Conservation (phyloP, 78 protist species). For the Dictyostelium citrinum region DNA sequence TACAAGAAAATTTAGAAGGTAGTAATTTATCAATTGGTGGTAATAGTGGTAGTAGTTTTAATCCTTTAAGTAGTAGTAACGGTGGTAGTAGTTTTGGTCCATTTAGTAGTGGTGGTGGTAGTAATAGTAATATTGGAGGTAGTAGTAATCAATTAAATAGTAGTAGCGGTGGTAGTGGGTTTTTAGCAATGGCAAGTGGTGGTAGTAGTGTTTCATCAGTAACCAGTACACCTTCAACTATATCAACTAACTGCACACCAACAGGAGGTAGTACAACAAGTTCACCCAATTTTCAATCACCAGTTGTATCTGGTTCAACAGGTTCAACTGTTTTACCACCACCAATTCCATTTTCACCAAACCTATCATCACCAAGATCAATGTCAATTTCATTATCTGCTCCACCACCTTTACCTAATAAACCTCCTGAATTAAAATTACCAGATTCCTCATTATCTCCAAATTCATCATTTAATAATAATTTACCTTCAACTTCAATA, state of each 20-base stretch:
- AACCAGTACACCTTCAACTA: not conserved
- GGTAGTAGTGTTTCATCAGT: not conserved
- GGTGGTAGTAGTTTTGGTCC: not conserved
- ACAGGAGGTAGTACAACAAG: not conserved
- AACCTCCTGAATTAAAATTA: slow-evolving; percentile 4
- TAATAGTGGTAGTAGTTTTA: not conserved
- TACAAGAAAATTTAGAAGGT: not conserved
- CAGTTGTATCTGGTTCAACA: not conserved
- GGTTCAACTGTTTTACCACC: not conserved
- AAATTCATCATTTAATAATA: not conserved
- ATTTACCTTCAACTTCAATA: not conserved
- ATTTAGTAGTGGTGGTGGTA: not conserved
- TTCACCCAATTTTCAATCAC: not conserved
- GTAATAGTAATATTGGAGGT: not conserved
- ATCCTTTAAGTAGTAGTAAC: not conserved
- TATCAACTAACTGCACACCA: not conserved
- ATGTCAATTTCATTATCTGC: not conserved
- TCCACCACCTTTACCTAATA: not conserved
- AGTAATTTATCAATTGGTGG: not conserved
- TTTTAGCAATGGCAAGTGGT: not conserved
- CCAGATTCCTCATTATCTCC: not conserved
- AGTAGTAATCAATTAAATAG: not conserved
- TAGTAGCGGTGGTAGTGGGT: slow-evolving; percentile 7
- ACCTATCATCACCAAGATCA: slow-evolving; percentile 20
- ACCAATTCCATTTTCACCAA: slow-evolving; percentile 19